phyloP scores from a whole-genome alignment of 1,284 basidiomycete species.

The Xerocomus cyaneibrunnescens region DNA sequence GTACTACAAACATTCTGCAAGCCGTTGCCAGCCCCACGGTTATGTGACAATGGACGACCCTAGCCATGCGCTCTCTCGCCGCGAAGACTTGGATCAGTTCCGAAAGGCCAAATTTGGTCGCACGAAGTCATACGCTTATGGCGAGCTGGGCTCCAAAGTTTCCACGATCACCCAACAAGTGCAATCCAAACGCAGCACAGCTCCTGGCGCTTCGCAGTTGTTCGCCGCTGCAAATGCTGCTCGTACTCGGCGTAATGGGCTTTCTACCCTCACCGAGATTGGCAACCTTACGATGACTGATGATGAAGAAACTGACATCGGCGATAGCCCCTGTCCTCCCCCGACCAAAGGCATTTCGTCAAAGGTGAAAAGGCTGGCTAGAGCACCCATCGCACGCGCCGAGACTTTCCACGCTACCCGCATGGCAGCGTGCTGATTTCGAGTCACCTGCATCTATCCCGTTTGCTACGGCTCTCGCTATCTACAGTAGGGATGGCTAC shows the following conservation, averaged over 20 bases:
- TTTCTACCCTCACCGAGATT: constrained; percentile 68
- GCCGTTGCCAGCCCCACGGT: constrained; percentile 75
- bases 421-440: constrained; percentile 37
- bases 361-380: constrained; percentile 54
- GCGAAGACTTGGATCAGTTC: constrained; percentile 89
- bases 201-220: constrained; percentile 50
- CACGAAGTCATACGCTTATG: constrained; percentile 87
- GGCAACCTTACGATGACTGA: constrained; percentile 56
- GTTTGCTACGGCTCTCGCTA: constrained; percentile 7
- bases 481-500: constrained; percentile 1
- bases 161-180: constrained; percentile 35
- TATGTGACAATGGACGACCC: constrained; percentile 98
- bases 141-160: constrained; percentile 54
- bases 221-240: constrained; percentile 69
- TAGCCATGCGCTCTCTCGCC: constrained; percentile 71
- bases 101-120: constrained; percentile 84
- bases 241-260: constrained; percentile 53
- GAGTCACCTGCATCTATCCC: not conserved
- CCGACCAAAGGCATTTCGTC: constrained; percentile 52
- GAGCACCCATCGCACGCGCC: constrained; percentile 50
- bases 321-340: constrained; percentile 79
- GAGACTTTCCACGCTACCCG: constrained; percentile 65
- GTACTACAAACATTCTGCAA: constrained; percentile 71
- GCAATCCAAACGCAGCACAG: constrained; percentile 60
- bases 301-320: constrained; percentile 72